These are phyloP conservation scores for Ustilago vetiveriae DNA, from an alignment of 1,284 basidiomycete genomes.

Conservation along the genomic window DNA sequence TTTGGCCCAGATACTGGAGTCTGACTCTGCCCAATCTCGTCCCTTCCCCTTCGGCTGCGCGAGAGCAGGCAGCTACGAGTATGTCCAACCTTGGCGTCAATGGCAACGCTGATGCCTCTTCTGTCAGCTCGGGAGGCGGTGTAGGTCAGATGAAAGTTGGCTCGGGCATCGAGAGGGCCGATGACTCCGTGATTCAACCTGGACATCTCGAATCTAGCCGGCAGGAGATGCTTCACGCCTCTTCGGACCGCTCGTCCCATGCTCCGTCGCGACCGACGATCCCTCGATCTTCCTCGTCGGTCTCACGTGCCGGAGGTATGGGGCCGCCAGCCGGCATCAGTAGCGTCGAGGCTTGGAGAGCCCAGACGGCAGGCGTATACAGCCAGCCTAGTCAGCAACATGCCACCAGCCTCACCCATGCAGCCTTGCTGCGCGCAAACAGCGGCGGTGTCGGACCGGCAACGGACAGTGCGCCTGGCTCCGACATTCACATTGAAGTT, in stretches of 20 bases:
- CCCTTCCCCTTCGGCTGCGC: slow-evolving; percentile 28
- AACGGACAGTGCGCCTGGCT: slow-evolving; percentile 22
- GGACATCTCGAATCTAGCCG: slow-evolving; percentile 39
- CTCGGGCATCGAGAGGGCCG: slow-evolving; percentile 25
- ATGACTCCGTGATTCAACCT: slow-evolving; percentile 40
- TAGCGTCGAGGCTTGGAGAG: slow-evolving; percentile 47
- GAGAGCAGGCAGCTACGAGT: not conserved
- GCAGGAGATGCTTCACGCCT: slow-evolving; percentile 32
- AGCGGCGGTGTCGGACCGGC: slow-evolving; percentile 5
- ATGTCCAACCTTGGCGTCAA: not conserved
- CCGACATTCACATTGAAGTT: slow-evolving; percentile 32
- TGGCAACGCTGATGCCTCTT: not conserved
- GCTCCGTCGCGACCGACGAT: slow-evolving; percentile 6
- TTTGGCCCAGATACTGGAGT: slow-evolving; percentile 70
- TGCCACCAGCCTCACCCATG: slow-evolving; percentile 20
- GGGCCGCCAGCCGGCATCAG: slow-evolving; percentile 20
- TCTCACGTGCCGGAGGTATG: not conserved
- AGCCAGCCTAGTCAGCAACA: slow-evolving; percentile 20
- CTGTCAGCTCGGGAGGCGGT: slow-evolving; percentile 1
- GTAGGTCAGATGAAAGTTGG: slow-evolving; percentile 40
- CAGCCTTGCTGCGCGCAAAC: slow-evolving; percentile 29
- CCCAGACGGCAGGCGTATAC: slow-evolving; percentile 38
- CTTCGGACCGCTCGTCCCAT: slow-evolving; percentile 4
- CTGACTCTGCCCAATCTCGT: slow-evolving; percentile 68
- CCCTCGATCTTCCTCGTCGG: slow-evolving; percentile 19